Percentiles rank a stretch among this genome's conserved stretches.
Evolutionary conservation across 176 grass and related monocot species (phyloP).

Genomic region (Saccharum spontaneum): DNA sequence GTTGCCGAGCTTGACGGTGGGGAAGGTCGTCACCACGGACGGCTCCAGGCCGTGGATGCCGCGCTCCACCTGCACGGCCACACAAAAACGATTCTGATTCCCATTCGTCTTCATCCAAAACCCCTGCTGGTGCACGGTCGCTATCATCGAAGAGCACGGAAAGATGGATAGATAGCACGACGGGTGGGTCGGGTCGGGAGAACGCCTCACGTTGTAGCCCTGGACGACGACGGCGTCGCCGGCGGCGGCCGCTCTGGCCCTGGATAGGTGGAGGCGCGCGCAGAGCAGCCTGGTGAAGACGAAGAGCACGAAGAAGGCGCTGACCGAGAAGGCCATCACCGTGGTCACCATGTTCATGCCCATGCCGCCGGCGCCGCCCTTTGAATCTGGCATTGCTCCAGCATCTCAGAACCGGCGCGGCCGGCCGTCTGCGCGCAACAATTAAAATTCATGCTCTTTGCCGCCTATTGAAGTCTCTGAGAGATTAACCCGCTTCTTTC

Average conservation of each 20-base stretch:
- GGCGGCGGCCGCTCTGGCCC: conserved; percentile 16
- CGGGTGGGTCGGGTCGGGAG: not conserved
- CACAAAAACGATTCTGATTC: not conserved
- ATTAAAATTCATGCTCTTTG: not conserved
- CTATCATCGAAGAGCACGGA: not conserved
- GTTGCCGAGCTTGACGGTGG: conserved; percentile 56
- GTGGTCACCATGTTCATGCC: conserved; percentile 66
- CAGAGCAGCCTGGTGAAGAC: conserved; percentile 76
- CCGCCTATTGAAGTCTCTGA: too few species aligned
- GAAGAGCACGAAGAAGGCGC: conserved; percentile 77
- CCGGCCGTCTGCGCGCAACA: not conserved
- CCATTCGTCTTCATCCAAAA: not conserved
- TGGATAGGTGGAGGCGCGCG: conserved; percentile 56
- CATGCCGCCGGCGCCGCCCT: conserved; percentile 26
- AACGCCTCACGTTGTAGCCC: not conserved
- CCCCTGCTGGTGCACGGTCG: not conserved
- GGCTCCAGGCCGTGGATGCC: conserved; percentile 51
- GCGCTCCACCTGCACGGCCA: conserved; percentile 42
- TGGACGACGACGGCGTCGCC: conserved; percentile 29
- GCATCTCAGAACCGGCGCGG: conserved; percentile 10
- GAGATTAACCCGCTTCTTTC: too few species aligned
- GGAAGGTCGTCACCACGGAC: conserved; percentile 58
- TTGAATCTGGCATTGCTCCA: conserved; percentile 38
- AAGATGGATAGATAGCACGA: not conserved
- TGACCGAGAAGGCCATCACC: conserved; percentile 79